Percentiles rank a stretch among this genome's conserved stretches.
These are phyloP conservation scores for Spirogloea muscicola DNA, from an alignment of 139 green algal species.

Conservation along the genomic window DNA sequence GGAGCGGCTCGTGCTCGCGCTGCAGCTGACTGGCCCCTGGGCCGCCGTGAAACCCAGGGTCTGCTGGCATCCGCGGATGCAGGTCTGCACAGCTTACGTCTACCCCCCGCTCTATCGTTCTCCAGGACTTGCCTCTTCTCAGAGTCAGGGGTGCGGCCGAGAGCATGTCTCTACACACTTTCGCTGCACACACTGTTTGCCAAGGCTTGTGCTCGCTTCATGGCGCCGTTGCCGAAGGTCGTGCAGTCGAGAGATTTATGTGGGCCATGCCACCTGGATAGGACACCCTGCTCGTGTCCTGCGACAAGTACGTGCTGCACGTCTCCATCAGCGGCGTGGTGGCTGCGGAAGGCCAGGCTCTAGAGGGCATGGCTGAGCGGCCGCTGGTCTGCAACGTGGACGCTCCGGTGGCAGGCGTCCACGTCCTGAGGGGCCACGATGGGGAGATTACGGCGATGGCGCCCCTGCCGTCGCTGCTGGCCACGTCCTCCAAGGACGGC, in stretches of 20 bases:
- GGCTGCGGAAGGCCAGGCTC: neutral
- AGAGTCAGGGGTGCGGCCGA: too few relatives aligned
- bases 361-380: neutral
- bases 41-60: neutral
- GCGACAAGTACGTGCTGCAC: constrained; percentile 15
- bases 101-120: neutral
- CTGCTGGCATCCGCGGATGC: constrained; percentile 6
- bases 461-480: neutral
- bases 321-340: constrained; percentile 12
- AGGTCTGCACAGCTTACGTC: neutral
- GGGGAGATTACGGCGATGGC: neutral
- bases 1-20: constrained; percentile 2
- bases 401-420: constrained; percentile 10
- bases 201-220: too few relatives aligned
- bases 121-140: too few relatives aligned
- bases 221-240: too few relatives aligned
- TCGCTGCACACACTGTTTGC: too few relatives aligned
- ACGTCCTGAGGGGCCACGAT: constrained; percentile 8
- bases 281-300: constrained; percentile 29
- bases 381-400: neutral
- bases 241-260: too few relatives aligned
- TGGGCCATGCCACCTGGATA: neutral
- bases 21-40: constrained; percentile 24
- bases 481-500: constrained; percentile 30
- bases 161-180: too few relatives aligned